Percentiles rank a stretch among this genome's conserved stretches.
Conservation (phyloP, 1,284 basidiomycete genomes). For the Apiotrichum brassicae region DNA sequence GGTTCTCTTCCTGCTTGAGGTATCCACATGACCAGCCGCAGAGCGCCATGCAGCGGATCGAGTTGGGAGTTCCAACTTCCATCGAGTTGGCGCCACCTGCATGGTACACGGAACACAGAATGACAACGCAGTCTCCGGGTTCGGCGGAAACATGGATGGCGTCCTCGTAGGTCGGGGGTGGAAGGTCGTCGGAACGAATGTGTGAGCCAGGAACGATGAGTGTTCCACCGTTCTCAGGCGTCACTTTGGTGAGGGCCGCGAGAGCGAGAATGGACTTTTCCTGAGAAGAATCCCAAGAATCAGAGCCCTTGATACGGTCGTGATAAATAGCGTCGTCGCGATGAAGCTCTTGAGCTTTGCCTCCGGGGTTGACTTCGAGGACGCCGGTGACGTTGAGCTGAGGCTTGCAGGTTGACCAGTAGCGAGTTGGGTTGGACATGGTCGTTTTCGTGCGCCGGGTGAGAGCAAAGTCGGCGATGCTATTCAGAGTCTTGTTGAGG, state of each 20-base stretch:
- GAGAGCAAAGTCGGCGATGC: constrained; percentile 15
- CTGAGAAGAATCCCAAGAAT: constrained; percentile 12
- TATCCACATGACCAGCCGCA: constrained; percentile 16
- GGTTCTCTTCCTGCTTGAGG: constrained; percentile 21
- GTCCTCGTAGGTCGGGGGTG: constrained; percentile 16
- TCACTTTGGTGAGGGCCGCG: constrained; percentile 10
- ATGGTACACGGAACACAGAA: constrained; percentile 19
- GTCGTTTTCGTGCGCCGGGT: constrained; percentile 16
- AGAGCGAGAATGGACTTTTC: constrained; percentile 16
- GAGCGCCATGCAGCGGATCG: constrained; percentile 11
- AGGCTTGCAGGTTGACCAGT: constrained; percentile 15
- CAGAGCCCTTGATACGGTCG: constrained; percentile 15
- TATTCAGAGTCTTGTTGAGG: constrained; percentile 14
- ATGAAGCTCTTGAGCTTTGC: constrained; percentile 18
- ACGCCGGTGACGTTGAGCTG: constrained; percentile 19
- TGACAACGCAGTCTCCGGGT: constrained; percentile 18
- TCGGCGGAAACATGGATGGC: constrained; percentile 11
- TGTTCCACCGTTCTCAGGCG: constrained; percentile 19
- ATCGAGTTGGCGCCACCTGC: constrained; percentile 14
- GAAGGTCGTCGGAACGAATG: constrained; percentile 18
- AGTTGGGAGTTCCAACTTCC: constrained; percentile 11
- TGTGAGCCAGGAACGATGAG: constrained; percentile 18
- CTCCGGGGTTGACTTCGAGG: constrained; percentile 16
- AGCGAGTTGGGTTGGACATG: constrained; percentile 15
- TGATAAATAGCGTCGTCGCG: constrained; percentile 20